These are phyloP conservation scores for Fusarium compactum DNA, from an alignment of 2,329 filamentous ascomycete species.

Conservation along the genomic window DNA sequence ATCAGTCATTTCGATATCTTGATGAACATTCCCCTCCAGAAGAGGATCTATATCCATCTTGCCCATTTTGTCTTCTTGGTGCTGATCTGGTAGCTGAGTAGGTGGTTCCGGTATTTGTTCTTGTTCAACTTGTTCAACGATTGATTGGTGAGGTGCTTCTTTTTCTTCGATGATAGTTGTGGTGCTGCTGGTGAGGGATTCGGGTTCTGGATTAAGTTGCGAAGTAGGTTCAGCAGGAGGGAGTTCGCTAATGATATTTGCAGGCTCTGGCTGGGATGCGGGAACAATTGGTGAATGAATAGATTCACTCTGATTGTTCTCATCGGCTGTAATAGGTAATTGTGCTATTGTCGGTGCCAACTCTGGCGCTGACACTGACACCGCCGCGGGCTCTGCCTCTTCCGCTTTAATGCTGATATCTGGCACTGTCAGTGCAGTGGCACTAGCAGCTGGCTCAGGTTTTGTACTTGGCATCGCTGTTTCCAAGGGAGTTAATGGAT, in stretches of 20 bases:
- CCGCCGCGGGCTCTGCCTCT: not conserved
- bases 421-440: constrained; percentile 5
- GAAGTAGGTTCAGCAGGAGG: constrained; percentile 11
- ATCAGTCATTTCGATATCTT: constrained; percentile 41
- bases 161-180: constrained; percentile 22
- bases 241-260: constrained; percentile 20
- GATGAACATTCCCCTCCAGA: constrained; percentile 17
- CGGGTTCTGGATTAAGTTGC: constrained; percentile 9
- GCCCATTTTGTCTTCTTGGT: constrained; percentile 39
- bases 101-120: constrained; percentile 17
- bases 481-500: not conserved
- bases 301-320: constrained; percentile 22
- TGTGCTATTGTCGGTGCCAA: constrained; percentile 6
- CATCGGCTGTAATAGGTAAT: not conserved
- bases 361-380: not conserved
- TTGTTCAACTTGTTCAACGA: not conserved
- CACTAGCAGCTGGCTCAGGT: constrained; percentile 9
- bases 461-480: constrained; percentile 9
- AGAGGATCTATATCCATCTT: constrained; percentile 36
- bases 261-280: constrained; percentile 9
- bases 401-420: not conserved
- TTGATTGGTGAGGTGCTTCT: constrained; percentile 23
- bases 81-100: constrained; percentile 1
- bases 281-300: constrained; percentile 22
- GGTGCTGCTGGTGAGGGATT: constrained; percentile 13